These are phyloP conservation scores for Leccinum olivaceopallidum DNA, from an alignment of 768 basidiomycete genomes.

Conservation along the genomic window DNA sequence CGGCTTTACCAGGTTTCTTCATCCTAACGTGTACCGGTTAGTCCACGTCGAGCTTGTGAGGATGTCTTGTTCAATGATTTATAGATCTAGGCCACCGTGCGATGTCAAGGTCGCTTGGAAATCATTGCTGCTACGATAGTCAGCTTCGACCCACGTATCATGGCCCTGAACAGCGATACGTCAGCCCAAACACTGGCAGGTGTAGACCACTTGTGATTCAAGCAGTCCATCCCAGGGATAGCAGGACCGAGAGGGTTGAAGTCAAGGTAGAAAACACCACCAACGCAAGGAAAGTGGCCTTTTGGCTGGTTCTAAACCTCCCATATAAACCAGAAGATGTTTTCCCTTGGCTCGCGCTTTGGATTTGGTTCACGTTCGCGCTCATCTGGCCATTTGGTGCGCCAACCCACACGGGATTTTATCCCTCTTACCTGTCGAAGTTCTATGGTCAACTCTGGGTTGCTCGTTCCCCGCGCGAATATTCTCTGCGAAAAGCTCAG, in stretches of 20 bases:
- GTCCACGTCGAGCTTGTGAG: too few species aligned
- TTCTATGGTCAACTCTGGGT: constrained; percentile 27
- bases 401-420: constrained; percentile 7
- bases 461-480: constrained; percentile 24
- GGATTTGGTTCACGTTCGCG: constrained; percentile 20
- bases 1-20: too few species aligned
- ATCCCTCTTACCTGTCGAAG: constrained; percentile 20
- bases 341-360: constrained; percentile 16
- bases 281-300: constrained; percentile 15
- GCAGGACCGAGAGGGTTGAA: neutral
- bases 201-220: constrained; percentile 27
- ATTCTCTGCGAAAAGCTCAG: constrained; percentile 14
- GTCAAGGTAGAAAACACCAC: neutral
- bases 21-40: too few species aligned
- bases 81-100: neutral
- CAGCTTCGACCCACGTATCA: constrained; percentile 21
- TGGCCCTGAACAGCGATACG: constrained; percentile 19
- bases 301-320: constrained; percentile 15
- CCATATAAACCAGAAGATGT: neutral
- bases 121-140: constrained; percentile 13
- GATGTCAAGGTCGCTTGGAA: neutral
- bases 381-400: constrained; percentile 18
- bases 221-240: constrained; percentile 17
- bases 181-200: constrained; percentile 25
- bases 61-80: neutral